Evolutionary conservation across 2,329 filamentous ascomycete species (phyloP).

Genomic region (Hypoxylon sp.): DNA sequence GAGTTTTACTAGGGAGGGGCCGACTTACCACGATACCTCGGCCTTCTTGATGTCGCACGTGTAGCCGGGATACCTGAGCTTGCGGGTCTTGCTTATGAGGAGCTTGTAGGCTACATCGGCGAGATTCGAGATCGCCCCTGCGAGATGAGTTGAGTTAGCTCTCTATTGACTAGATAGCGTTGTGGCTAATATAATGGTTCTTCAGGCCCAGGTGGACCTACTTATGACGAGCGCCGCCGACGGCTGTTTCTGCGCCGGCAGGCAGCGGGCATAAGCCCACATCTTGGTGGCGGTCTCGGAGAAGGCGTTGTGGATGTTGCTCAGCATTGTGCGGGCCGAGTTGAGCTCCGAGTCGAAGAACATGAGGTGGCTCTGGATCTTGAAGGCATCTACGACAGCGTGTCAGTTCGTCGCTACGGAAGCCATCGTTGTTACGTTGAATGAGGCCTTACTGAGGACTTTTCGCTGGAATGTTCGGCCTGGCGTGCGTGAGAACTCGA

Average conservation of each 20-base stretch:
- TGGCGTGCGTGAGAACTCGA: constrained; percentile 78
- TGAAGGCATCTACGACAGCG: constrained; percentile 70
- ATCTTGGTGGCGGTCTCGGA: constrained; percentile 82
- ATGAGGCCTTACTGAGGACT: constrained; percentile 68
- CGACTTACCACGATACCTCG: constrained; percentile 72
- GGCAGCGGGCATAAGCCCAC: constrained; percentile 70
- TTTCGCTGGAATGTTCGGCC: constrained; percentile 86
- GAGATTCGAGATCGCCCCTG: constrained; percentile 75
- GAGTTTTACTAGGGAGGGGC: background rate
- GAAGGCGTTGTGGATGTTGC: constrained; percentile 82
- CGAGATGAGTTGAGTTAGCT: constrained; percentile 19
- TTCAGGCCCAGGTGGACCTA: constrained; percentile 56
- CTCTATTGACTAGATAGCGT: background rate
- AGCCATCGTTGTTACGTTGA: background rate
- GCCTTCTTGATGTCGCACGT: constrained; percentile 69
- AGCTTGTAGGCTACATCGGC: constrained; percentile 73
- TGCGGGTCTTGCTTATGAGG: constrained; percentile 68
- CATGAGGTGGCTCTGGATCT: constrained; percentile 86
- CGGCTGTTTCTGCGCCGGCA: constrained; percentile 70
- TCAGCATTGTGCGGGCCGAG: constrained; percentile 72
- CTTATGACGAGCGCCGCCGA: constrained; percentile 71
- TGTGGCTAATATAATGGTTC: background rate
- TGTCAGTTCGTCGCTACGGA: constrained; percentile 2
- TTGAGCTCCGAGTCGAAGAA: constrained; percentile 87
- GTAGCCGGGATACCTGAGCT: constrained; percentile 62